Evolutionary conservation across 176 grass and related monocot genomes (phyloP), one percentile per base, ranked within the genome.

Genomic region (Avena sativa): DNA sequence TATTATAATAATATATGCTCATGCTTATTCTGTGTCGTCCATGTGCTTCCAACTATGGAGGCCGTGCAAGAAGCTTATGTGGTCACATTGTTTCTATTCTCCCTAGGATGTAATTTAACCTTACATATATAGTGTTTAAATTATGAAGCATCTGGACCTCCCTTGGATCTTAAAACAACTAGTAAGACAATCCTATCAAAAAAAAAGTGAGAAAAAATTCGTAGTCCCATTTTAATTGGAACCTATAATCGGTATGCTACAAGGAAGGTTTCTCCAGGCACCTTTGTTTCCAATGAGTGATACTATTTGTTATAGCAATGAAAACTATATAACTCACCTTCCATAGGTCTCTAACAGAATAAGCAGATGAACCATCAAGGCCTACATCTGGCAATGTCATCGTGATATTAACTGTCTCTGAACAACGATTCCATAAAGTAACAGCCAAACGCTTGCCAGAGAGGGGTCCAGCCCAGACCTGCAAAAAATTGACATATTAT

Each of bases 381-480:
- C 93, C 96, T 72, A 94, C 88, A 20, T 53, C 75, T 74, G 83
- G 88, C 81, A 95, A 80, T 83, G 81, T 81, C 69, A 90, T 57
- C 60, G 92, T 88, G 68, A 98, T 88, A 48, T 93, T 92, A 71
- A 74, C 79, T 69, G 76, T 46, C 80, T 98, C 73, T 0, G 86
- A 92, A 86, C 96, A 98, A 26, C 92, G 91, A 58, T 98, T 98
- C 93, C 96, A 98, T 30, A 98, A 81, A 79, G 88, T 84, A 73
- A 98, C 58, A 67, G 86, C 82, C 36, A 95, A 62, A 48, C 92
- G 79, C n/a, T 89, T 91, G 48, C 70, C 90, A 76, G 91, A 95
- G 23, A 98, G 86, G 25, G 93, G 96, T 23, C 93, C 96, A 66
- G 93, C 91, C 96, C 96, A 98, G 50, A 98, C 95, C 95, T 95